Base-by-base conservation (phyloP, 495 filamentous ascomycete genomes). In the Tuber melanosporum region DNA sequence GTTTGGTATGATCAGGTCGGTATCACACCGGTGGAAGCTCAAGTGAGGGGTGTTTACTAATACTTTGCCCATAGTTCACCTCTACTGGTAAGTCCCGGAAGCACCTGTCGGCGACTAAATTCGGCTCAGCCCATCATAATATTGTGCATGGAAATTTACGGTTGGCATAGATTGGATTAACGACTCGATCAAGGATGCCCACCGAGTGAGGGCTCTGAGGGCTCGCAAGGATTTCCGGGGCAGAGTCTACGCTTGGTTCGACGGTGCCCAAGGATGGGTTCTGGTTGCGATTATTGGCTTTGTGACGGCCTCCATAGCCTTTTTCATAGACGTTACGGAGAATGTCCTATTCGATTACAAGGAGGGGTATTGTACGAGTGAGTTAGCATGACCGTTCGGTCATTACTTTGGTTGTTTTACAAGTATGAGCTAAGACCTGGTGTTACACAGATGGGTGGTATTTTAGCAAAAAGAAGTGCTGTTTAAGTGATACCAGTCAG, bases 151-250 rank as follows among this genome's bases (percentile, higher is more conserved):
- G 42, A 32, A 57, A 36, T 80, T 82, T 76, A 82, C 73, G 75
- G 26, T 44, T 57, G 20, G 32, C 15, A 46, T 62, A 80, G 95
- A 99, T 84, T 98, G 95, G 95, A 95, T 99, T 12, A 94, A 97
- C 82, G 95, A 99, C 81, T 95, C 92, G 84, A 97, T 98, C 78
- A 94, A 94, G 81, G 95, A 99, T 84, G 93, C 94, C 69, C 92
- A 91, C 74, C 91, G 95, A 70, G 89, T 96, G 52, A 96, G 94
- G 79, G 90, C 90, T 71, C 87, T 98, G 43, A 89, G 93, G 70
- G 90, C 87, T 77, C 88, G 94, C 9, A 97, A 92, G 84, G 95
- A 95, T 84, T 87, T 96, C 71, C 91, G 92, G 75, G 95, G 94
- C 9, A 90, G 93, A 62, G 80, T 97, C 39, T 84, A 89, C 52